A percentile compares a stretch with the other conserved stretches of the same genome.
Conservation (phyloP, 2,329 filamentous ascomycete genomes). For the Paecilomyces sp. region DNA sequence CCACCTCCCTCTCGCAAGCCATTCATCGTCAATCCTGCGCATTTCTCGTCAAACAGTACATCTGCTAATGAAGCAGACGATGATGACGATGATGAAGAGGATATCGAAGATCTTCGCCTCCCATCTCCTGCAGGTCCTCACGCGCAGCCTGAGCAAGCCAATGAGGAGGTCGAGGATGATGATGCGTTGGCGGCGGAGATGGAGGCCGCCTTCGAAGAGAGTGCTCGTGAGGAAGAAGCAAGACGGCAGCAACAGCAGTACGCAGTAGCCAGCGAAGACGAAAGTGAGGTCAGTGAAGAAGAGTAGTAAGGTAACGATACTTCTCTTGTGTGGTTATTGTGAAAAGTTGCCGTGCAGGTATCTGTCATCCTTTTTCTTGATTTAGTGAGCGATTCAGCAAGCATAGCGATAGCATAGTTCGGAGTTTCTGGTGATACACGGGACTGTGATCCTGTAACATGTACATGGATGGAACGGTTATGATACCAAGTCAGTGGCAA, state of each 20-base stretch:
- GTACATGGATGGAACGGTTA: neutral
- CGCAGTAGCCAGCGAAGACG: slow-evolving; percentile 40
- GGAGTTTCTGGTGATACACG: neutral
- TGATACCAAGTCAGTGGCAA: neutral
- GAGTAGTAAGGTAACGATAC: slow-evolving; percentile 34
- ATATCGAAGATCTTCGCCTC: slow-evolving; percentile 30
- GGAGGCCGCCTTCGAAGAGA: slow-evolving; percentile 46
- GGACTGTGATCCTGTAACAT: neutral
- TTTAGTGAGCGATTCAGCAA: neutral
- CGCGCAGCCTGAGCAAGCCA: slow-evolving; percentile 15
- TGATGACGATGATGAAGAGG: slow-evolving; percentile 32
- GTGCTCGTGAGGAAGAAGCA: slow-evolving; percentile 34
- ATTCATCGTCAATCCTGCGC: slow-evolving; percentile 33
- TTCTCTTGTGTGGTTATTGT: neutral
- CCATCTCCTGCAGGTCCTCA: slow-evolving; percentile 26
- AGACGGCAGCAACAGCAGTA: slow-evolving; percentile 23
- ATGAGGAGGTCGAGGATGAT: slow-evolving; percentile 36
- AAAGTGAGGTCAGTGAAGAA: slow-evolving; percentile 62
- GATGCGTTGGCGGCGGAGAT: slow-evolving; percentile 53
- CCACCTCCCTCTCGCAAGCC: slow-evolving; percentile 32
- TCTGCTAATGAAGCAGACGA: slow-evolving; percentile 27
- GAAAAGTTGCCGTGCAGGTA: neutral
- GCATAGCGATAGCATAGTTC: slow-evolving; percentile 3
- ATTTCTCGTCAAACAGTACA: slow-evolving; percentile 36
- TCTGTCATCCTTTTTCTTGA: neutral